A percentile compares a stretch with the other conserved stretches of the same genome.
Evolutionary conservation across 140 eudicot species (phyloP).

Genomic region (Erigeron philadelphicus): DNA sequence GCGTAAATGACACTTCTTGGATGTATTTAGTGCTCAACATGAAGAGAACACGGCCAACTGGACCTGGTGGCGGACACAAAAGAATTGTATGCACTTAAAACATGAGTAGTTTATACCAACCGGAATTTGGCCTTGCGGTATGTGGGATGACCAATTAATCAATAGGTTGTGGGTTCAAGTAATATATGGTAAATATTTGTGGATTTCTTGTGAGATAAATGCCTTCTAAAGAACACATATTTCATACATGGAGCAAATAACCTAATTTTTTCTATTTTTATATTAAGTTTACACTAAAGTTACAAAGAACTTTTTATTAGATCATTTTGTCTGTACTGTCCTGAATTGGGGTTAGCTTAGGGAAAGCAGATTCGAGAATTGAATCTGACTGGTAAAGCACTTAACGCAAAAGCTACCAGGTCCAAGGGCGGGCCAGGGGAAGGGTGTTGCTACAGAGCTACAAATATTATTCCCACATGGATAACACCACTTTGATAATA

Average conservation of each 20-base stretch:
- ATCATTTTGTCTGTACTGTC: background rate
- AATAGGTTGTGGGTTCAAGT: too few species aligned
- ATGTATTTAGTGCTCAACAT: constrained; percentile 9
- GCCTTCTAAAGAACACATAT: background rate
- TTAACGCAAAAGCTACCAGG: constrained; percentile 17
- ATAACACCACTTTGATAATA: constrained; percentile 17
- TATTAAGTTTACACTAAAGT: background rate
- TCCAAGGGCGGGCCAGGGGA: constrained; percentile 1
- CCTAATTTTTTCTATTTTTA: background rate
- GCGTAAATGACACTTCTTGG: background rate
- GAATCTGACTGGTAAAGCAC: constrained; percentile 36
- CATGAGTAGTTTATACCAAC: too few species aligned
- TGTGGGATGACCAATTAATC: too few species aligned
- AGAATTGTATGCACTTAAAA: background rate
- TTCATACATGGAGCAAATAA: background rate
- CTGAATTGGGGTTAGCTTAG: constrained; percentile 26
- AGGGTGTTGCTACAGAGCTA: constrained; percentile 4
- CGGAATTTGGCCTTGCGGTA: too few species aligned
- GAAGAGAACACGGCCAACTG: background rate
- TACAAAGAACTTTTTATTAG: background rate
- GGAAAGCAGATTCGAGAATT: constrained; percentile 20
- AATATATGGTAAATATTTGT: too few species aligned
- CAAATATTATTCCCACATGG: constrained; percentile 20
- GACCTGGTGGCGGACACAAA: background rate
- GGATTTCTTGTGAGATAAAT: too few species aligned